These are phyloP conservation scores for Rhodotorula graminis DNA, from an alignment of 768 basidiomycete species.

Conservation along the genomic window DNA sequence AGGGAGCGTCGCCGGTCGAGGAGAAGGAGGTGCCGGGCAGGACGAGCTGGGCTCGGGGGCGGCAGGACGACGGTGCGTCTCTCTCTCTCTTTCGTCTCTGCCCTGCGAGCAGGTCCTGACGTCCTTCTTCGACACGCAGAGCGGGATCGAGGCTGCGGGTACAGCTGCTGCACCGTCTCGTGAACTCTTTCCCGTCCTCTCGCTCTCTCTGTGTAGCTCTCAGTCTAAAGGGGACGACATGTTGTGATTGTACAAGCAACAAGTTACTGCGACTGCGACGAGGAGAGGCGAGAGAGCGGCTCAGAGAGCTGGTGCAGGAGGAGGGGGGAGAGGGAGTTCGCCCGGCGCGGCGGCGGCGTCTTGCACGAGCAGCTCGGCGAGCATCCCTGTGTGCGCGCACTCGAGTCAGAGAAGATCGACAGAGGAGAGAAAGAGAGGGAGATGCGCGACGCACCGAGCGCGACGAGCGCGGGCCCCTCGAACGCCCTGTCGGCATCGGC, in stretches of 20 bases:
- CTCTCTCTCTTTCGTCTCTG: no score
- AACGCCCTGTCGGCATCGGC: constrained; percentile 19
- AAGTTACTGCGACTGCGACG: neutral
- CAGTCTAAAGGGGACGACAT: neutral
- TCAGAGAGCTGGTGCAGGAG: neutral
- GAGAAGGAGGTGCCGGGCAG: neutral
- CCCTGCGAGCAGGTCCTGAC: no score
- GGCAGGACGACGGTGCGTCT: no score
- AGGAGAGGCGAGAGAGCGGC: no score
- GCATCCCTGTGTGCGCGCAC: constrained; percentile 11
- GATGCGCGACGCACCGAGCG: constrained; percentile 12
- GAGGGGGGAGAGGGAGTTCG: neutral
- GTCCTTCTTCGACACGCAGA: no score
- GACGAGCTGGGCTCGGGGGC: no score
- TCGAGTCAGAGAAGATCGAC: no score
- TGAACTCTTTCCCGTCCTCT: neutral
- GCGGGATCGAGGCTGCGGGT: neutral
- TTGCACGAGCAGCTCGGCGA: constrained; percentile 20
- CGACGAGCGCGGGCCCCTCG: constrained; percentile 22
- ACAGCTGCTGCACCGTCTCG: neutral
- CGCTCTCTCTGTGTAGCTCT: neutral
- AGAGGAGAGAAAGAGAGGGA: neutral
- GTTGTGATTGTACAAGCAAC: neutral
- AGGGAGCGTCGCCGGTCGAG: neutral
- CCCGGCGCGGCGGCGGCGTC: neutral